Base-by-base conservation (phyloP, 2,329 filamentous ascomycete species). In the Lachnellula cervina region DNA sequence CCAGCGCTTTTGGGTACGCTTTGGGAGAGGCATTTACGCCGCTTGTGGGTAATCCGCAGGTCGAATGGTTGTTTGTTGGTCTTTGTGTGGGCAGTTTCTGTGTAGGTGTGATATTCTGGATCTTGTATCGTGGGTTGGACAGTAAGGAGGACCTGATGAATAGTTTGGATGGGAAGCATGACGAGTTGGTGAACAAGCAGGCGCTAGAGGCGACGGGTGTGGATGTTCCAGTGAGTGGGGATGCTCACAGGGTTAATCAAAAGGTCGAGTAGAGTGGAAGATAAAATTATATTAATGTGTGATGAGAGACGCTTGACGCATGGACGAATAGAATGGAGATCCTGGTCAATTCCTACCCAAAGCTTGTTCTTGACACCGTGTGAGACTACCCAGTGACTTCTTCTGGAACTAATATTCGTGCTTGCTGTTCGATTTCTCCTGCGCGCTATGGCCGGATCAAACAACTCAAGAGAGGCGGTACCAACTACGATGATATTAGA, bases 1-100 rank as follows among this genome's bases (percentile, higher is more conserved):
- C 80, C 61, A 81, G 77, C 54, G 81, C 82, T 0, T 73, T 85
- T 58, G 80, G 79, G 4, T 76, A 76, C 38, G 81, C 81, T 2
- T 62, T 79, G 6, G 73, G 73, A 28, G 71, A 77, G 60, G 74
- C 76, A 0, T 59, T 78, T 21, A 69, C 73, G 21, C 74, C 75
- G 0, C 66, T 72, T 1, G 73, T 74, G 5, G 60, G 58, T n/a
- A 75, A 79, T 59, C 76, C 76, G 0, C 65, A 70, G 5, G 69
- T 78, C 28, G 59, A 76, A 17, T 73, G 68, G 66, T 65, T 71
- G 48, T 72, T 70, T 47, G 52, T 56, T 8, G 62, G 59, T 1
- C 32, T 66, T 5, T 63, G 57, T 55, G 52, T 52, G n/a, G 58
- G 55, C 1, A 51, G 37, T 9, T 61, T 62, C 19, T 14, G 14